phyloP scores from a whole-genome alignment of 306 rosid genomes.

The Dryas alaskensis region DNA sequence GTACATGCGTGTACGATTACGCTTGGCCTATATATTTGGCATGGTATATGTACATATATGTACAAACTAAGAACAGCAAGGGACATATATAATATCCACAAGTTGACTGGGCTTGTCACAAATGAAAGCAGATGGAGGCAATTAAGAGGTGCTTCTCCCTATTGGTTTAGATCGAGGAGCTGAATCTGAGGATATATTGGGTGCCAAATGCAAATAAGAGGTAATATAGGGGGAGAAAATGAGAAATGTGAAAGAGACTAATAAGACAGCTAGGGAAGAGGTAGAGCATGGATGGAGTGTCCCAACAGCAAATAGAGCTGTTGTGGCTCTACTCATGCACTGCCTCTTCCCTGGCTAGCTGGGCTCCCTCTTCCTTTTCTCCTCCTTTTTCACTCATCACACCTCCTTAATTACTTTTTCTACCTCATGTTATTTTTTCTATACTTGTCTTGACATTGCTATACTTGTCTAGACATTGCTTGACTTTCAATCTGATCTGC shows the following conservation, averaged over 20 bases:
- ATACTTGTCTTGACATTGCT: too few relatives aligned
- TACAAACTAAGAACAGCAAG: not conserved
- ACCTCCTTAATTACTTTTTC: too few relatives aligned
- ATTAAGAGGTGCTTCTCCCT: not conserved
- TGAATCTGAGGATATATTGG: too few relatives aligned
- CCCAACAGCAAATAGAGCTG: slow-evolving; percentile 41
- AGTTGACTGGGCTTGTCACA: not conserved
- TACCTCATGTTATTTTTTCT: too few relatives aligned
- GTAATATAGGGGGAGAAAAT: not conserved
- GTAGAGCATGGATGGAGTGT: slow-evolving; percentile 81
- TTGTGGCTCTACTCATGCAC: slow-evolving; percentile 82
- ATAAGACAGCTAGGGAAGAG: slow-evolving; percentile 51
- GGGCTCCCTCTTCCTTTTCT: slow-evolving; percentile 18
- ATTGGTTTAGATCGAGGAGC: not conserved
- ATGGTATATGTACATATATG: too few relatives aligned
- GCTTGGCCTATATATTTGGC: not conserved
- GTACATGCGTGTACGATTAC: not conserved
- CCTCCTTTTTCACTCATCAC: not conserved
- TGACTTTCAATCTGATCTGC: too few relatives aligned
- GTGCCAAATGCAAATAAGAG: too few relatives aligned
- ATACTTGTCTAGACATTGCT: too few relatives aligned
- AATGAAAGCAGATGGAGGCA: not conserved
- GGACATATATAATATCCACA: not conserved
- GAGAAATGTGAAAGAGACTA: slow-evolving; percentile 8
- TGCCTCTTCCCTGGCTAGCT: slow-evolving; percentile 99